These are phyloP conservation scores for Linderina pennispora DNA, from an alignment of 192 early-diverging fungal species.

Conservation along the genomic window DNA sequence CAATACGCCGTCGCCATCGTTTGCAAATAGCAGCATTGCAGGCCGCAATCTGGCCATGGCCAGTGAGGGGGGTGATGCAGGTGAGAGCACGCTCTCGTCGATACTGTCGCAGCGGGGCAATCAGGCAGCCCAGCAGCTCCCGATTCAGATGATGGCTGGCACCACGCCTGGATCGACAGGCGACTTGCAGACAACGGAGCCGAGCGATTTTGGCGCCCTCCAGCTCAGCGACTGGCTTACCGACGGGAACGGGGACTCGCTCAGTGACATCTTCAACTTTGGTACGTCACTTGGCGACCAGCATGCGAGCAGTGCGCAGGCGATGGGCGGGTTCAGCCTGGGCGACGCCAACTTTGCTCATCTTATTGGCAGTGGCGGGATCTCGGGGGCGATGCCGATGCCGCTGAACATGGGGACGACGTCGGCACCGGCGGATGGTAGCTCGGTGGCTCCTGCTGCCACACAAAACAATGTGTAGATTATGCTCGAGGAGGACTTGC, in stretches of 20 bases:
- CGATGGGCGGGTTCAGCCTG: neutral
- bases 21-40: conserved; percentile 1
- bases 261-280: conserved; percentile 10
- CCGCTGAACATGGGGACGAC: neutral
- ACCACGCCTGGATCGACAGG: no score
- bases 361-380: neutral
- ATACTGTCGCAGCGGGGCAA: conserved; percentile 21
- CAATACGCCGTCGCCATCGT: neutral
- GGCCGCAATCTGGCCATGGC: neutral
- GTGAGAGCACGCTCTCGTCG: conserved; percentile 20
- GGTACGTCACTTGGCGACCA: neutral
- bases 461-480: conserved; percentile 24
- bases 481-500: conserved; percentile 4
- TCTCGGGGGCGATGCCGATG: conserved; percentile 4
- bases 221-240: conserved; percentile 16
- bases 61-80: neutral
- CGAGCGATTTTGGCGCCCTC: no score
- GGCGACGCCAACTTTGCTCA: neutral
- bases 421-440: neutral
- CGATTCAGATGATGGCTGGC: no score
- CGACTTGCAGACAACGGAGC: no score
- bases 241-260: conserved; percentile 8
- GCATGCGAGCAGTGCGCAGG: neutral
- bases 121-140: conserved; percentile 8
- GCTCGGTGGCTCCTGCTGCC: conserved; percentile 10